Conservation (phyloP, 176 grass and related monocot species). For the Carex scoparia region DNA sequence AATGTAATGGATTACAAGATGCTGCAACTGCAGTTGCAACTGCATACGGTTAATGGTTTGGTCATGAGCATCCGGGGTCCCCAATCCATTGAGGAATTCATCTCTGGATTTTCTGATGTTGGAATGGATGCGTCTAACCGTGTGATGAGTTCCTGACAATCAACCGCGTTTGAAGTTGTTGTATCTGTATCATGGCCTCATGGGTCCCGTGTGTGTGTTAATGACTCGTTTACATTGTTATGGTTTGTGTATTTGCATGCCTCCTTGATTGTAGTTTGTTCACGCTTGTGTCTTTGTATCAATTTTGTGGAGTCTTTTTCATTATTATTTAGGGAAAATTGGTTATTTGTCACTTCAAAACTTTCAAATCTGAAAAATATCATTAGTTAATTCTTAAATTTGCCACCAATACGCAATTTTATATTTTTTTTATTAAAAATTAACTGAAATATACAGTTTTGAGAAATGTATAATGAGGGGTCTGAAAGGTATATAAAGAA, state of each 20-base stretch:
- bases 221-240: neutral
- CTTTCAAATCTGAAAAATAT: no score
- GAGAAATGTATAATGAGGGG: no score
- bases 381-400: no score
- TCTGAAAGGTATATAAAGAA: no score
- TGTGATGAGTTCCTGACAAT: neutral
- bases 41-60: neutral
- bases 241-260: neutral
- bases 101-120: neutral
- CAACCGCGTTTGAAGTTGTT: no score
- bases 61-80: neutral
- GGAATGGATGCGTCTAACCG: neutral
- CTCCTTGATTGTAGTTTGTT: neutral
- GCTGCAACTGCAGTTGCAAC: constrained; percentile 16
- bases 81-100: neutral
- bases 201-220: neutral
- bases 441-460: no score
- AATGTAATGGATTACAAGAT: constrained; percentile 8
- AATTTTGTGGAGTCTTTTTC: neutral
- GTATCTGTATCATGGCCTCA: no score
- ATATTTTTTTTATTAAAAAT: no score
- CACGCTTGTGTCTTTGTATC: neutral
- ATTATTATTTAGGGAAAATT: neutral
- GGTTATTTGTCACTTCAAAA: no score
- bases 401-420: no score